These are phyloP conservation scores for Fraxinus pennsylvanica DNA, from an alignment of 257 asterid species.

Conservation along the genomic window DNA sequence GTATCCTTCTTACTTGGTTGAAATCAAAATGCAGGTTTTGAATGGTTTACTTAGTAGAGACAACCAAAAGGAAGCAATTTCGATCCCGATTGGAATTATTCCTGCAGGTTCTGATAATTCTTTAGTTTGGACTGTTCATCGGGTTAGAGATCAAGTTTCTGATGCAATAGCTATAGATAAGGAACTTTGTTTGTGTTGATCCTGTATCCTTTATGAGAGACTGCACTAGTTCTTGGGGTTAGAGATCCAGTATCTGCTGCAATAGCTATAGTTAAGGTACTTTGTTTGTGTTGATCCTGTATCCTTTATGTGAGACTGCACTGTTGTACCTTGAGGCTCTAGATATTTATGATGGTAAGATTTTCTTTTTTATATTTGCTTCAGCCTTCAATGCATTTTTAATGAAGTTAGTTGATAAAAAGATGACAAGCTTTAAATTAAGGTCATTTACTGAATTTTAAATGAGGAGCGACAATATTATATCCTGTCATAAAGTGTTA, in stretches of 20 bases:
- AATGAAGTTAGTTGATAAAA: neutral
- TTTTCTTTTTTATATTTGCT: no score
- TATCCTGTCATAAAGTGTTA: neutral
- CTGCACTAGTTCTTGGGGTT: slow-evolving; percentile 98
- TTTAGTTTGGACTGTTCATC: slow-evolving; percentile 97
- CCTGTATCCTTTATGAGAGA: slow-evolving; percentile 8
- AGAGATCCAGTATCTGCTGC: slow-evolving; percentile 98
- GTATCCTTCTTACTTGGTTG: neutral
- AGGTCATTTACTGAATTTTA: neutral
- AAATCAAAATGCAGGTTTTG: slow-evolving; percentile 63
- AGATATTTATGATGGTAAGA: neutral
- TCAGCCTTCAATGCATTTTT: neutral
- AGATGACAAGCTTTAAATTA: neutral
- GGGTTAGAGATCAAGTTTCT: slow-evolving; percentile 92
- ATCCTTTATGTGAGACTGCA: slow-evolving; percentile 15
- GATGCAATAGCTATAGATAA: slow-evolving; percentile 91
- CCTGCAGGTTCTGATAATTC: slow-evolving; percentile 99
- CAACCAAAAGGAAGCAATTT: slow-evolving; percentile 91
- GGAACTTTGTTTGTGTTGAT: slow-evolving; percentile 41
- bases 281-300: slow-evolving; percentile 14
- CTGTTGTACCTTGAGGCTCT: slow-evolving; percentile 10
- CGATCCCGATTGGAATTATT: slow-evolving; percentile 91
- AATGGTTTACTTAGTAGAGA: slow-evolving; percentile 93
- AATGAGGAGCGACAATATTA: neutral
- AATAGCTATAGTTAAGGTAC: slow-evolving; percentile 86